phyloP scores from a whole-genome alignment of 1,284 basidiomycete species.

The Microbotryum intermedium region DNA sequence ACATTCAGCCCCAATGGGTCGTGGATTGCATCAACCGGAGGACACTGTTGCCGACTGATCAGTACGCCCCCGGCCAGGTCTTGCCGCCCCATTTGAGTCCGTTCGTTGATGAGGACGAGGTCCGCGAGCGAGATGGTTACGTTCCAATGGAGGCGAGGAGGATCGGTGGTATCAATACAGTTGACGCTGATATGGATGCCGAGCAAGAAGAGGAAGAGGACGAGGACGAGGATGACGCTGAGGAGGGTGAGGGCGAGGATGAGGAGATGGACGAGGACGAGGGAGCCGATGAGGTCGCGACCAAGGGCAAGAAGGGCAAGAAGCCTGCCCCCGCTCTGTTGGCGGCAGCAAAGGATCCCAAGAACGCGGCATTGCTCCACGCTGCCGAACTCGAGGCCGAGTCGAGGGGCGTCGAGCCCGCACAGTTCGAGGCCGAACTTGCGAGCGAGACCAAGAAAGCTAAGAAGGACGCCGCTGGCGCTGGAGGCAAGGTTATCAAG shows the following conservation, averaged over 20 bases:
- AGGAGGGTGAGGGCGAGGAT: conserved; percentile 37
- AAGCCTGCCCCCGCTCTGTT: conserved; percentile 43
- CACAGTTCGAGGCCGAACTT: conserved; percentile 70
- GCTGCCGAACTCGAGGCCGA: conserved; percentile 92
- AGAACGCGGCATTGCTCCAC: conserved; percentile 63
- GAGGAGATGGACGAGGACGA: conserved; percentile 36
- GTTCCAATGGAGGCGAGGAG: conserved; percentile 40
- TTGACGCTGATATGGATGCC: conserved; percentile 43
- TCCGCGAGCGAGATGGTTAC: conserved; percentile 41
- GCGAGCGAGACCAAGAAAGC: conserved; percentile 47
- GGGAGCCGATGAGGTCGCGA: conserved; percentile 10
- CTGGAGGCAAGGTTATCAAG: conserved; percentile 24
- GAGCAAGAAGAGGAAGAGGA: conserved; percentile 39
- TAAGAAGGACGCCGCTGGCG: conserved; percentile 45
- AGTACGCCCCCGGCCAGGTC: conserved; percentile 75
- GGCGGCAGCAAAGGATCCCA: conserved; percentile 50
- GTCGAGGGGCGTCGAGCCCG: conserved; percentile 74
- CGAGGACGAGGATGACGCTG: conserved; percentile 37
- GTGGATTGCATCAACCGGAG: conserved; percentile 89
- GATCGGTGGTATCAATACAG: conserved; percentile 47
- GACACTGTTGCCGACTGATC: conserved; percentile 73
- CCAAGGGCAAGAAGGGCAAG: conserved; percentile 7
- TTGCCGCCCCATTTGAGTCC: conserved; percentile 95
- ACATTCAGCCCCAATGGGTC: conserved; percentile 96
- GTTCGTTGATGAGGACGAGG: conserved; percentile 69